A percentile compares a stretch with the other conserved stretches of the same genome.
phyloP scores from a whole-genome alignment of 257 asterid species.

The Solanum bukasovii region DNA sequence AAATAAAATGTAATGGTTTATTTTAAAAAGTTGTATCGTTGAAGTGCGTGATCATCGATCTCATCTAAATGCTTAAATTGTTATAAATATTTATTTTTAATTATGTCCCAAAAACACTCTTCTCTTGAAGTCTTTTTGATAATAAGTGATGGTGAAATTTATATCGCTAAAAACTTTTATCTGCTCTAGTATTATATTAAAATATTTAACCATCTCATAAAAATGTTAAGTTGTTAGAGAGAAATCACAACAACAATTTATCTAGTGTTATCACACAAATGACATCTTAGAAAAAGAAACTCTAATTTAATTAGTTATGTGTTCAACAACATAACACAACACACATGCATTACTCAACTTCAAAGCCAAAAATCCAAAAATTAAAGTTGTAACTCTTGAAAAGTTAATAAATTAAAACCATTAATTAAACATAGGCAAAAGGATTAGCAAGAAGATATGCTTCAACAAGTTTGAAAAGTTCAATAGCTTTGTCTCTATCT shows the following conservation, averaged over 20 bases:
- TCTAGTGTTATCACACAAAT: no score
- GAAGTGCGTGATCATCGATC: not conserved
- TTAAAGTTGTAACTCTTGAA: not conserved
- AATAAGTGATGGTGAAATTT: no score
- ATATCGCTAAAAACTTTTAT: no score
- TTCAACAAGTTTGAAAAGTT: slow-evolving; percentile 28
- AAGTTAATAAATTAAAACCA: not conserved
- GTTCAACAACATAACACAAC: not conserved
- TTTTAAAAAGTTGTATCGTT: no score
- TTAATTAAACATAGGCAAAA: not conserved
- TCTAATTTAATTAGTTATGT: not conserved
- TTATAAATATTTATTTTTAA: no score
- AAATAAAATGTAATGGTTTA: no score
- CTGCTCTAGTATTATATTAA: not conserved
- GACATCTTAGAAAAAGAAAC: not conserved
- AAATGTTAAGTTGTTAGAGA: not conserved
- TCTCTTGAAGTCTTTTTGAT: no score
- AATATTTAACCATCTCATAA: not conserved
- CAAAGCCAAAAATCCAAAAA: not conserved
- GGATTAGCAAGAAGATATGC: slow-evolving; percentile 22
- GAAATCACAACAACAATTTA: not conserved
- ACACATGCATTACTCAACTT: not conserved
- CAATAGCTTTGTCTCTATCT: slow-evolving; percentile 19
- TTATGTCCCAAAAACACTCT: no score
- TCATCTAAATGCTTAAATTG: no score